A percentile compares a stretch with the other conserved stretches of the same genome.
These are phyloP conservation scores for Pseudopediastrum boryanum DNA, from an alignment of 139 green algal genomes.

Conservation along the genomic window DNA sequence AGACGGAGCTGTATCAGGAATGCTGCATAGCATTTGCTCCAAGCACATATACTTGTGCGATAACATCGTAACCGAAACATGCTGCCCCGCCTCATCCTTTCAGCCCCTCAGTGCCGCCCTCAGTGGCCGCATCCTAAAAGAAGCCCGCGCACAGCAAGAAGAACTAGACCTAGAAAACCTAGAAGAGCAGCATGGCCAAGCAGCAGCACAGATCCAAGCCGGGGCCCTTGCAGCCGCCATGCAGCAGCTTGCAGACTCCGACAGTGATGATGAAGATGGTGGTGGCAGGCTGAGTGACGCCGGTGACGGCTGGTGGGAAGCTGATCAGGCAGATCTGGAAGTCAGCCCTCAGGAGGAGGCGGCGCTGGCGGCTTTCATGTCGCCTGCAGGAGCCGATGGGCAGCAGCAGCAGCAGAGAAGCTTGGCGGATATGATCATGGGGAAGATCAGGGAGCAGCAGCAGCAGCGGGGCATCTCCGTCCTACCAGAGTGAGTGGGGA, in stretches of 20 bases:
- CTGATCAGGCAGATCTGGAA: constrained; percentile 49
- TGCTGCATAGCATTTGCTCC: not conserved
- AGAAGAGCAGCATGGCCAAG: constrained; percentile 21
- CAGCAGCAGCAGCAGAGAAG: constrained; percentile 48
- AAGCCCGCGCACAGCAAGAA: constrained; percentile 83
- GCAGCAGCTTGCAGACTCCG: constrained; percentile 17
- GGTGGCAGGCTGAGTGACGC: constrained; percentile 40
- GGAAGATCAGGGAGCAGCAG: constrained; percentile 65
- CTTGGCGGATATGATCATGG: constrained; percentile 91
- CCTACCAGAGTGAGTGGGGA: not conserved
- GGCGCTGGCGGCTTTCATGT: constrained; percentile 84
- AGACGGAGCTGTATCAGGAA: no score
- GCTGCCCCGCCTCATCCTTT: not conserved
- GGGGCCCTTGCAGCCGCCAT: constrained; percentile 46
- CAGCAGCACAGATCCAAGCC: constrained; percentile 18
- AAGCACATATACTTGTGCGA: not conserved
- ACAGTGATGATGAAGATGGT: constrained; percentile 24
- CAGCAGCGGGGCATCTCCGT: constrained; percentile 26
- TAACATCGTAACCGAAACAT: not conserved
- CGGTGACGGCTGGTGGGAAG: constrained; percentile 27
- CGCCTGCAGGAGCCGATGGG: constrained; percentile 32
- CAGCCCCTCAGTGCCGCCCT: not conserved
- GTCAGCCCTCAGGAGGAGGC: constrained; percentile 79
- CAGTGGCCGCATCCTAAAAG: constrained; percentile 70
- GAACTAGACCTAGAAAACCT: constrained; percentile 79